Evolutionary conservation across 352 stramenopile genomes (phyloP).

Genomic region (Phytophthora hybrid): DNA sequence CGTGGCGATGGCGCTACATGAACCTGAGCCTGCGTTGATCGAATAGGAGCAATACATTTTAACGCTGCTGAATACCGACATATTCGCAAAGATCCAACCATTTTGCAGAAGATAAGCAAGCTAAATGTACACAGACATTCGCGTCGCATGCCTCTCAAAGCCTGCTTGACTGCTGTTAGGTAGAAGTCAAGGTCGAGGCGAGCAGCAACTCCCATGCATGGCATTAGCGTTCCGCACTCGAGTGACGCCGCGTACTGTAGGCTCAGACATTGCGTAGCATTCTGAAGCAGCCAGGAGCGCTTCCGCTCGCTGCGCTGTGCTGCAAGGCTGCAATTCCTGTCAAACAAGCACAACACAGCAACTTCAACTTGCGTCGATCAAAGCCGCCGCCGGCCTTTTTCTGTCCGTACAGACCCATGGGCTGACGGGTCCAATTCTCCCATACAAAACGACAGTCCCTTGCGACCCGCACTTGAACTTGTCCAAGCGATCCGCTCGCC

Average conservation of each 20-base stretch:
- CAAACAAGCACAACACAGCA: background rate
- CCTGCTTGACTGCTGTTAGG: too few relatives aligned
- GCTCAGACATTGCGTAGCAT: background rate
- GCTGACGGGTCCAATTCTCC: background rate
- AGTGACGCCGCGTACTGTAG: background rate
- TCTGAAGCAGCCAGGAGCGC: background rate
- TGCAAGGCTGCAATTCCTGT: too few relatives aligned
- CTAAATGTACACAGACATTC: too few relatives aligned
- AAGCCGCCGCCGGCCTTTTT: background rate
- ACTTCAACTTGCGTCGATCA: conserved; percentile 28
- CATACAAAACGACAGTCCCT: conserved; percentile 21
- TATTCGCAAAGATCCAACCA: too few relatives aligned
- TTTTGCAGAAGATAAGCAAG: too few relatives aligned
- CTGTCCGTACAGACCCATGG: conserved; percentile 7
- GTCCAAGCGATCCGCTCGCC: conserved; percentile 2
- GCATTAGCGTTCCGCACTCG: background rate
- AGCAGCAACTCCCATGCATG: background rate
- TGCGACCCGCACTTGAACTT: conserved; percentile 31
- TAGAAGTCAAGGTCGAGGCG: too few relatives aligned
- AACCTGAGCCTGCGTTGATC: background rate
- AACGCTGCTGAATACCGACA: background rate
- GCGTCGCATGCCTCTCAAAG: too few relatives aligned
- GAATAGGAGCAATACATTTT: background rate
- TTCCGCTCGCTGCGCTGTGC: background rate
- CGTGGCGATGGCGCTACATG: background rate